phyloP scores from a whole-genome alignment of 257 asterid species.

The Solanum lycopersicoides region DNA sequence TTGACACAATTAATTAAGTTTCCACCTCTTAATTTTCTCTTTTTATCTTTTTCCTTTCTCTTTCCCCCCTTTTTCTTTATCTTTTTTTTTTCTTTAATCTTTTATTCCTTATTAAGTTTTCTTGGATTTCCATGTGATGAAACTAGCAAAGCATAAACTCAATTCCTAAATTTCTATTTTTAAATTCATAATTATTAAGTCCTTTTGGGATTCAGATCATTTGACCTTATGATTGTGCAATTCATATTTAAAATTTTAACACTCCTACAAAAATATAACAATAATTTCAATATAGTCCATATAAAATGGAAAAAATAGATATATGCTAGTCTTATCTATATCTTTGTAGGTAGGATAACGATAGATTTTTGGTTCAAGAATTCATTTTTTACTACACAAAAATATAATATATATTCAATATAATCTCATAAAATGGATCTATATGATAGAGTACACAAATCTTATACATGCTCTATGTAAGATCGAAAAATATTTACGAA shows the following conservation, averaged over 20 bases:
- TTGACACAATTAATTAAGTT: not conserved
- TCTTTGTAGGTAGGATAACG: not conserved
- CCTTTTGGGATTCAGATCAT: not conserved
- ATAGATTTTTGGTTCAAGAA: no score
- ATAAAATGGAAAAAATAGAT: no score
- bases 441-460: accelerated
- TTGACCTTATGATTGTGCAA: not conserved
- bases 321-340: no score
- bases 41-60: not conserved
- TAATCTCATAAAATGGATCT: no score
- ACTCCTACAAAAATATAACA: not conserved
- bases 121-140: not conserved
- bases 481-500: no score
- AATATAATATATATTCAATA: not conserved
- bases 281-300: no score
- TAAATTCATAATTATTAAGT: not conserved
- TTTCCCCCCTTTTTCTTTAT: not conserved
- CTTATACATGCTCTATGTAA: no score
- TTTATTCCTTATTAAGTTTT: not conserved
- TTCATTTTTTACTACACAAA: not conserved
- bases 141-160: not conserved
- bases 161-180: not conserved
- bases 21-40: not conserved
- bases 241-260: not conserved
- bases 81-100: not conserved